Evolutionary conservation across 495 filamentous ascomycete species (phyloP).

Genomic region (Xylaria intraflava): DNA sequence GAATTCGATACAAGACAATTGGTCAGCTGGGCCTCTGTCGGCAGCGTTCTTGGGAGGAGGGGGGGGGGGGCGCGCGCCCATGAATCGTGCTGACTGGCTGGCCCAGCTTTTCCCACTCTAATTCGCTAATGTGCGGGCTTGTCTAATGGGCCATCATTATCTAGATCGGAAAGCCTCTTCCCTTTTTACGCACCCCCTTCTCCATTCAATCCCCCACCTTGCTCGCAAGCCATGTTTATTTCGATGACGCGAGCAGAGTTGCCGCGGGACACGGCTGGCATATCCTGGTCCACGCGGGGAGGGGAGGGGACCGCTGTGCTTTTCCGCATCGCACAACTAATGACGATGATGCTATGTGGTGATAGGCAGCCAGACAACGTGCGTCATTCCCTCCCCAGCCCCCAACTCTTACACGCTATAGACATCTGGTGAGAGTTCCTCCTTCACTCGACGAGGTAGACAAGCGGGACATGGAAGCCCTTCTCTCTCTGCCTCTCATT

Average conservation of each 20-base stretch:
- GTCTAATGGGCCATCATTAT: no score
- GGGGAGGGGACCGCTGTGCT: neutral
- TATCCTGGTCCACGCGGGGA: neutral
- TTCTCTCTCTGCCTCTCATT: neutral
- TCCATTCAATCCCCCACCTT: neutral
- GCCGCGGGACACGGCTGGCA: neutral
- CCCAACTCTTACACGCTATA: neutral
- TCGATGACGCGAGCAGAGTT: slow-evolving; percentile 1
- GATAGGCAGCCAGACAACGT: neutral
- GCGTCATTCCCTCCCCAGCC: slow-evolving; percentile 1
- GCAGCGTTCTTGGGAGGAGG: no score
- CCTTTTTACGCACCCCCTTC: neutral
- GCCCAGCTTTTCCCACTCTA: neutral
- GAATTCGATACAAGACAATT: neutral
- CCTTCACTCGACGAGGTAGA: neutral
- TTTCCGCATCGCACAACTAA: neutral
- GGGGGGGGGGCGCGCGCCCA: no score
- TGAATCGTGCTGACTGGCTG: neutral
- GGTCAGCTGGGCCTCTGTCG: no score
- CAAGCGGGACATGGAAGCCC: neutral
- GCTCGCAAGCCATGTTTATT: neutral
- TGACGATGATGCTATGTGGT: neutral
- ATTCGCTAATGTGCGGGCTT: no score
- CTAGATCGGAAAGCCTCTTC: no score
- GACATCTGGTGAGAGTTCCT: neutral